Evolutionary conservation across 805 yeast genomes (phyloP).

Genomic region (Wickerhamomyces bisporus): DNA sequence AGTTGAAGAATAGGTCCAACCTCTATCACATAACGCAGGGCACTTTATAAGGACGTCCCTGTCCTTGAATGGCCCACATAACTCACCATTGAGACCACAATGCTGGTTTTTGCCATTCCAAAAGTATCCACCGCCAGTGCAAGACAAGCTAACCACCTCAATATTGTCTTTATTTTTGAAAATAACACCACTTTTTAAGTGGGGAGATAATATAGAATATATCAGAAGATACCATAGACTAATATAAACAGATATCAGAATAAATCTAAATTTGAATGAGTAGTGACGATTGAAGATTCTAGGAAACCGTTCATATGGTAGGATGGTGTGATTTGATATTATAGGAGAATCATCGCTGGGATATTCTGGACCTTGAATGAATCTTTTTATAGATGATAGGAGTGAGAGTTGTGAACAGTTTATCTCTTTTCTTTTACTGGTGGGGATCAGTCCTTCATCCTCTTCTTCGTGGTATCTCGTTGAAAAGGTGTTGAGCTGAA

Average conservation of each 20-base stretch:
- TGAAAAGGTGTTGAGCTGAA: neutral
- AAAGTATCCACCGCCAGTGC: constrained; percentile 39
- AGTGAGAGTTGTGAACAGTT: neutral
- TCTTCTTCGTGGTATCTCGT: neutral
- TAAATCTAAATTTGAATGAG: neutral
- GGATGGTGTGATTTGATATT: neutral
- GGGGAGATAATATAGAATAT: constrained; percentile 1
- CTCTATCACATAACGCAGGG: constrained; percentile 81
- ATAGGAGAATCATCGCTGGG: constrained; percentile 5
- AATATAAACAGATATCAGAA: neutral
- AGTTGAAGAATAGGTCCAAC: constrained; percentile 68
- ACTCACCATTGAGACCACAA: constrained; percentile 70
- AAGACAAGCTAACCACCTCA: constrained; percentile 36
- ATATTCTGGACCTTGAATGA: neutral
- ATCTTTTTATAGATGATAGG: too few relatives aligned
- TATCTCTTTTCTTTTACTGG: too few relatives aligned
- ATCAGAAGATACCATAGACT: constrained; percentile 3
- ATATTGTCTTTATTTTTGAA: constrained; percentile 3
- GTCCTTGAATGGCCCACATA: constrained; percentile 15
- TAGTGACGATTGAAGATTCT: neutral
- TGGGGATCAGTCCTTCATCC: too few relatives aligned
- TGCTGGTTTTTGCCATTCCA: constrained; percentile 75
- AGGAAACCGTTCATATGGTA: constrained; percentile 9
- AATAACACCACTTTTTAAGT: constrained; percentile 1
- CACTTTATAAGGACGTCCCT: constrained; percentile 60